Evolutionary conservation across 345 rosid genomes (phyloP), one percentile per base, ranked within the genome.

Genomic region (Salix arbutifolia): DNA sequence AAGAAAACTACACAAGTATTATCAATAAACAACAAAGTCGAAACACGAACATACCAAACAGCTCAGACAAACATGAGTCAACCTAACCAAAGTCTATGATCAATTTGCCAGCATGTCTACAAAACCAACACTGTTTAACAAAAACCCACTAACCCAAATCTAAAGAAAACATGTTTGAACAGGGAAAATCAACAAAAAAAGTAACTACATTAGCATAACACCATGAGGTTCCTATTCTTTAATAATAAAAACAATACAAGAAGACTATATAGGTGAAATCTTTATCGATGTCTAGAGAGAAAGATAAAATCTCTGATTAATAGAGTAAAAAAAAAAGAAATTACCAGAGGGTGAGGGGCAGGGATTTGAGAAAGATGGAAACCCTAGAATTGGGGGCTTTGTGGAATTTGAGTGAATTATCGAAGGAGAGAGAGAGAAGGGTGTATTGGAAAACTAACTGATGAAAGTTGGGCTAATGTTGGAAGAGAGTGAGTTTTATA

Each of bases 311-410:
- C 65, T 21, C 37, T 26, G 23, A 28, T 58, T 58, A 9, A n/a
- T 33, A 6, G 71, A 38, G 42, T 35, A 31, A 62, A 40, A 38
- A 40, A 50, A 65, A 65, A 25, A 65, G 72, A 76, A 58, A 68
- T 77, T 72, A 86, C 86, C 77, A 30, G 68, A 35, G 28, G 69
- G 31, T 12, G 56, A 30, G 40, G 50, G 1, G 61, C 42, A 35
- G 78, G 84, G 72, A 72, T 78, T 70, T 40, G 62, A 68, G 69
- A 69, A 8, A 67, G 61, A 77, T 33, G 71, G 75, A 81, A 84
- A 83, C 86, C 89, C 87, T 80, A 77, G 82, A 80, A 52, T 80
- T 82, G 65, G 87, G 85, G 85, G 84, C 67, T 42, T 73, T 74
- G 76, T 76, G 69, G 69, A 77, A 82, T 74, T 80, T 69, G 67